These are phyloP conservation scores for Penstemon davidsonii DNA, from an alignment of 257 asterid genomes.

Conservation along the genomic window DNA sequence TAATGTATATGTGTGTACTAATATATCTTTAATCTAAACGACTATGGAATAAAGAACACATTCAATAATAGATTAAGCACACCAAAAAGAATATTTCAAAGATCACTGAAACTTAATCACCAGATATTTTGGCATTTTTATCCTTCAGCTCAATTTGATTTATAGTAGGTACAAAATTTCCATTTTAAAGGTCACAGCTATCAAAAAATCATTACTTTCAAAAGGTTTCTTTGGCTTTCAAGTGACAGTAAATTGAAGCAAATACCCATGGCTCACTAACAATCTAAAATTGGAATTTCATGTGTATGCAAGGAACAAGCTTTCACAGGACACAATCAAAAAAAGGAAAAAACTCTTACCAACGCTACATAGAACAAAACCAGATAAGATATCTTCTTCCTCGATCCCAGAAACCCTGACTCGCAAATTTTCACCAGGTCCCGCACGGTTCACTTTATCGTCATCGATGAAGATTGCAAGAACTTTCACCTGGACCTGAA, in stretches of 20 bases:
- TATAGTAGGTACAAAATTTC: background rate
- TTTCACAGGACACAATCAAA: background rate
- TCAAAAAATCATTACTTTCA: background rate
- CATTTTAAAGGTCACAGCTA: background rate
- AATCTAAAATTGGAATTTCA: background rate
- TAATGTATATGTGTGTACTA: too few relatives aligned
- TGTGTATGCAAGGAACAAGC: conserved; percentile 5
- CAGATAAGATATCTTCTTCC: conserved; percentile 76
- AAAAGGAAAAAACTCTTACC: conserved; percentile 46
- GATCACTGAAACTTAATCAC: background rate
- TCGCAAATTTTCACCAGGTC: conserved; percentile 96
- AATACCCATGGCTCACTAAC: background rate
- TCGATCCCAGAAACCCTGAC: conserved; percentile 85
- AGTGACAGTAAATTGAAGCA: background rate
- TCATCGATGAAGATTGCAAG: conserved; percentile 73
- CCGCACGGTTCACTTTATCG: conserved; percentile 64
- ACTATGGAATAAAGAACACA: background rate
- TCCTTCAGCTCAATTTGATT: too few relatives aligned
- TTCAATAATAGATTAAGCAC: background rate
- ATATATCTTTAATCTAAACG: background rate
- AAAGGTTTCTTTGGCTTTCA: background rate
- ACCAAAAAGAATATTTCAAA: background rate
- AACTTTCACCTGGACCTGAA: conserved; percentile 81
- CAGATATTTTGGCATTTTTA: background rate
- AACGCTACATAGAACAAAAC: conserved; percentile 66